Percentiles rank a stretch among this genome's conserved stretches.
These are phyloP conservation scores for Botrytis fabae DNA, from an alignment of 2,329 filamentous ascomycete genomes.

Conservation along the genomic window DNA sequence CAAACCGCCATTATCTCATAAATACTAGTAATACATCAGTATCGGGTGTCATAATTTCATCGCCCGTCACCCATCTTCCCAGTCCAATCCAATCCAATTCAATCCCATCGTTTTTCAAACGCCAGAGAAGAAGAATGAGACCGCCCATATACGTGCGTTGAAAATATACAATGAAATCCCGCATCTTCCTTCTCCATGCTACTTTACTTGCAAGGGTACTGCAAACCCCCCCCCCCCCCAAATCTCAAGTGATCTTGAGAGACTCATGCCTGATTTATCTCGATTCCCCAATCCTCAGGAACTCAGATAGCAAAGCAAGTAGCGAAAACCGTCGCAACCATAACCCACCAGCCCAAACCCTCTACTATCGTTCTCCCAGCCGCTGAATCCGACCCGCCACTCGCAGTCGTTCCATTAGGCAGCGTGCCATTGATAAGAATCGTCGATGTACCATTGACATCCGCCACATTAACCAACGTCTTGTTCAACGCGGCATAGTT, in stretches of 20 bases:
- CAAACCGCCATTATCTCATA: not conserved
- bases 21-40: not conserved
- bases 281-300: too few relatives aligned
- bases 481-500: constrained; percentile 61
- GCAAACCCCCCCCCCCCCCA: too few relatives aligned
- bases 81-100: not conserved
- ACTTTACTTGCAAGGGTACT: not conserved
- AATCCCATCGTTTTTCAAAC: not conserved
- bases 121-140: not conserved
- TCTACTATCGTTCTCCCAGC: constrained; percentile 23
- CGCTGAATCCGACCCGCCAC: constrained; percentile 47
- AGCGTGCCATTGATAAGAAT: constrained; percentile 77
- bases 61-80: not conserved
- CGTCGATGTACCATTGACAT: constrained; percentile 62
- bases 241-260: not conserved
- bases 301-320: constrained; percentile 21
- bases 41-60: not conserved
- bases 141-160: not conserved
- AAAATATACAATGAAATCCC: constrained; percentile 1
- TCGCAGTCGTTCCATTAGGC: constrained; percentile 62
- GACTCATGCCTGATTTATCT: not conserved
- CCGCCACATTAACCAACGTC: constrained; percentile 59
- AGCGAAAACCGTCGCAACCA: constrained; percentile 35
- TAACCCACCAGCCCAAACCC: constrained; percentile 36
- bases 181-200: not conserved